Evolutionary conservation across 73 alveolate species (phyloP).

Genomic region (Tetrahymena borealis): DNA sequence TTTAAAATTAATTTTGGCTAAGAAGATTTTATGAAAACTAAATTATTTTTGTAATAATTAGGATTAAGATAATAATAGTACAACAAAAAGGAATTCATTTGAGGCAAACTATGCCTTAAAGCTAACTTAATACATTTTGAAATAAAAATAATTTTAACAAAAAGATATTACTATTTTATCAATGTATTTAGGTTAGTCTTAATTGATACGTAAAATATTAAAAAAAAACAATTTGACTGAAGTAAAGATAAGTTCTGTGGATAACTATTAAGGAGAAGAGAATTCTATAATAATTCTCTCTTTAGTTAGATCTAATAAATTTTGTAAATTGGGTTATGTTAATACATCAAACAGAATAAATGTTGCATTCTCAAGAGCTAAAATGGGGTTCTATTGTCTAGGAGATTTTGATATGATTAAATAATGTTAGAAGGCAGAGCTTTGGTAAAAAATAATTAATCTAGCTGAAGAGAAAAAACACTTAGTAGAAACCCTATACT

Average conservation of each 20-base stretch:
- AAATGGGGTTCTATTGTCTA: conserved; percentile 67
- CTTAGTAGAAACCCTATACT: neutral
- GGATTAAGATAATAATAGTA: neutral
- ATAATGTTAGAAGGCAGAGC: neutral
- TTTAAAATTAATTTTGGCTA: too few species aligned
- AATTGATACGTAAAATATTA: conserved; percentile 36
- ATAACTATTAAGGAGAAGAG: conserved; percentile 91
- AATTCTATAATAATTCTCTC: conserved; percentile 73
- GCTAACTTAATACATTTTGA: conserved; percentile 57
- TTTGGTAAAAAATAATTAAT: conserved; percentile 45
- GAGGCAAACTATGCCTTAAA: conserved; percentile 67
- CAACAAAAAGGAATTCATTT: conserved; percentile 58
- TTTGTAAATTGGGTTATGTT: conserved; percentile 58
- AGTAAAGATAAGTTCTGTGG: conserved; percentile 70
- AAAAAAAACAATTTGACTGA: neutral
- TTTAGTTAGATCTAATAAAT: conserved; percentile 67
- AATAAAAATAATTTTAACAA: conserved; percentile 46
- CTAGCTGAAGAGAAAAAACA: conserved; percentile 39
- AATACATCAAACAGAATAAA: conserved; percentile 72
- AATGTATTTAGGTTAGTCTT: conserved; percentile 65
- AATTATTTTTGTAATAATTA: too few species aligned
- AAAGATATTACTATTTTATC: conserved; percentile 67
- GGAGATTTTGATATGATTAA: conserved; percentile 77
- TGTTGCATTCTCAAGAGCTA: conserved; percentile 90
- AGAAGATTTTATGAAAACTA: too few species aligned